Conservation (phyloP, 768 basidiomycete genomes). For the Amanita fuliginea region DNA sequence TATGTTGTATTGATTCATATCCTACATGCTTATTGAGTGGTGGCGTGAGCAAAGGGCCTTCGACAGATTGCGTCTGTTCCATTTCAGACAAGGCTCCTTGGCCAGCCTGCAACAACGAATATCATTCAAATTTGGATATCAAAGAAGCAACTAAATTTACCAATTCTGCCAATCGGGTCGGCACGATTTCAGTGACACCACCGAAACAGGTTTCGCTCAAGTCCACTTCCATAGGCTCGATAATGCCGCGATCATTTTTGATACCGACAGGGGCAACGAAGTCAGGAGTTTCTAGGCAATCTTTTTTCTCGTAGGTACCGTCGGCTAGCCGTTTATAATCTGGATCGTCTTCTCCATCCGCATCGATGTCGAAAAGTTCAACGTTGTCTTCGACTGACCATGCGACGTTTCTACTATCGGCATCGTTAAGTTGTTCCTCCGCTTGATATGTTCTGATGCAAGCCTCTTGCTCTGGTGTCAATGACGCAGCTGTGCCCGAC, state of each 20-base stretch:
- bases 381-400: conserved; percentile 54
- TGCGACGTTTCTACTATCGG: conserved; percentile 46
- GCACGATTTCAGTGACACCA: conserved; percentile 40
- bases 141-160: conserved; percentile 21
- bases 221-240: conserved; percentile 28
- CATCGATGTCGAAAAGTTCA: conserved; percentile 38
- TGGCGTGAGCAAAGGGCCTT: not conserved
- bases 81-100: conserved; percentile 3
- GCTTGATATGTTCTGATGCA: conserved; percentile 39
- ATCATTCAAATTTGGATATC: not conserved
- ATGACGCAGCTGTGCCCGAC: conserved; percentile 19
- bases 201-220: conserved; percentile 34
- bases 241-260: conserved; percentile 40
- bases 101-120: conserved; percentile 4
- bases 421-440: conserved; percentile 53
- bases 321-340: conserved; percentile 27
- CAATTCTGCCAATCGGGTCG: conserved; percentile 43
- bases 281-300: conserved; percentile 14
- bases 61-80: conserved; percentile 3
- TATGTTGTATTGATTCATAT: not conserved
- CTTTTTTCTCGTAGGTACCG: conserved; percentile 19
- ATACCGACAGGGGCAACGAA: conserved; percentile 41
- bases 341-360: conserved; percentile 48
- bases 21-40: not conserved
- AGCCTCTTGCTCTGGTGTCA: conserved; percentile 52